A percentile compares a stretch with the other conserved stretches of the same genome.
Evolutionary conservation across 1,139 yeast genomes (phyloP).

Genomic region (Tardiomyces blankii): DNA sequence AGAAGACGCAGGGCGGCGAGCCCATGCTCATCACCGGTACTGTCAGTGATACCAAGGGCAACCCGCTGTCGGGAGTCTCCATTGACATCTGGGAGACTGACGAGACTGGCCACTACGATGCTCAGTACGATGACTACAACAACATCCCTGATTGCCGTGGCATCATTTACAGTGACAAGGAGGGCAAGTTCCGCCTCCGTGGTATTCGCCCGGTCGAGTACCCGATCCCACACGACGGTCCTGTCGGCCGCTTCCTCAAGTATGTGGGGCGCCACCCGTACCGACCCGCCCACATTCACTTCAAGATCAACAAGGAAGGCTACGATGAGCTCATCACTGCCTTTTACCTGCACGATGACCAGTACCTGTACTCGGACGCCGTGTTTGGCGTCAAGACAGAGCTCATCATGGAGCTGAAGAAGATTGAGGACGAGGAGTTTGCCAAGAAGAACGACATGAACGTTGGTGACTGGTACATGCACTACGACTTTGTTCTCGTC

Average conservation of each 20-base stretch:
- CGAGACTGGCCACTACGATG: constrained; percentile 28
- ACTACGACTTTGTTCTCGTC: constrained; percentile 21
- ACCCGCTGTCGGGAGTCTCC: constrained; percentile 22
- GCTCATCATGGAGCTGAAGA: constrained; percentile 8
- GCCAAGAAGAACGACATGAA: constrained; percentile 18
- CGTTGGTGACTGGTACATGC: constrained; percentile 20
- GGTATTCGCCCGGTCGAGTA: constrained; percentile 30
- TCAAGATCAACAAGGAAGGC: constrained; percentile 23
- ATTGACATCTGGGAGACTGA: constrained; percentile 16
- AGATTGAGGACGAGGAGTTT: constrained; percentile 22
- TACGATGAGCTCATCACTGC: constrained; percentile 27
- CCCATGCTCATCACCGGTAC: constrained; percentile 18
- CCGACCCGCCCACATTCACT: constrained; percentile 32
- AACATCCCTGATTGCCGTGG: constrained; percentile 26
- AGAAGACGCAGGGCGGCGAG: constrained; percentile 24
- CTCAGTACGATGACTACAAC: constrained; percentile 28
- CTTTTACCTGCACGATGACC: constrained; percentile 24
- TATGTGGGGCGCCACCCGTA: constrained; percentile 28
- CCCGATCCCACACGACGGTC: constrained; percentile 33
- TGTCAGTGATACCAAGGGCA: constrained; percentile 22
- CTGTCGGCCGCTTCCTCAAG: constrained; percentile 28
- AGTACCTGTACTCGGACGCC: constrained; percentile 9
- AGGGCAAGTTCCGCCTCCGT: constrained; percentile 24
- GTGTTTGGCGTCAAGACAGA: not conserved
- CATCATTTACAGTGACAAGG: constrained; percentile 20